Evolutionary conservation across 495 filamentous ascomycete species (phyloP), one percentile per base, ranked within the genome.

Genomic region (Penicillium soppii): DNA sequence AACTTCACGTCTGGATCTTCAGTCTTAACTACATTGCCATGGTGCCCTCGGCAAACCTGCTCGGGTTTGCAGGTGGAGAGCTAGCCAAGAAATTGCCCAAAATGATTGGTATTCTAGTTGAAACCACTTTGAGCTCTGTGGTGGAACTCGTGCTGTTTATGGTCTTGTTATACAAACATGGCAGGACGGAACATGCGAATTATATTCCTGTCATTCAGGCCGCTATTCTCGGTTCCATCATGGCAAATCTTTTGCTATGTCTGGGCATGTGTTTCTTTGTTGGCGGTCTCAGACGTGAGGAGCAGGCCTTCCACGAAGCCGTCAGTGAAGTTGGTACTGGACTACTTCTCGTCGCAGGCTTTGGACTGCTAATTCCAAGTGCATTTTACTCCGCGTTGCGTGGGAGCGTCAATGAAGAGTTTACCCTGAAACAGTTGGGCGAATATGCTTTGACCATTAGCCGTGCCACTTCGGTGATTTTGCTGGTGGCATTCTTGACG

Each of bases 131-230:
- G 16, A 87, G 87, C 7, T 85, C 88, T 8, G 66, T 90, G 4
- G 90, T 95, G 39, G 90, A 96, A 57, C 83, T 95, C 37, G 80
- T 95, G 41, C 75, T 95, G 19, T 91, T 94, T 62, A 87, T 94
- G 74, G 81, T 91, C 7, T 62, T 95, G 41, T 57, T 77, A 22
- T 54, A 71, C 41, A 72, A 74, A 4, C 69, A 77, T 26, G 30
- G 43, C 3, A 47, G 59, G 9, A 68, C 74, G 6, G 30, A 53
- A 22, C 35, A 43, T 3, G 16, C 6, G 19, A 63, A 80, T 37
- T 65, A 82, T 38, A 81, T 84, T 50, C 81, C 82, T 12, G 88
- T 95, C 56, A 92, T 96, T 57, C 81, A 88, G 61, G 87, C 88
- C 20, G 90, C 90, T 2, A 91, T 94, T 50, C 72, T 94, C 4